Evolutionary conservation across 148 eudicot species (phyloP), one percentile per base, ranked within the genome.

Genomic region (Nepenthes mirabilis): DNA sequence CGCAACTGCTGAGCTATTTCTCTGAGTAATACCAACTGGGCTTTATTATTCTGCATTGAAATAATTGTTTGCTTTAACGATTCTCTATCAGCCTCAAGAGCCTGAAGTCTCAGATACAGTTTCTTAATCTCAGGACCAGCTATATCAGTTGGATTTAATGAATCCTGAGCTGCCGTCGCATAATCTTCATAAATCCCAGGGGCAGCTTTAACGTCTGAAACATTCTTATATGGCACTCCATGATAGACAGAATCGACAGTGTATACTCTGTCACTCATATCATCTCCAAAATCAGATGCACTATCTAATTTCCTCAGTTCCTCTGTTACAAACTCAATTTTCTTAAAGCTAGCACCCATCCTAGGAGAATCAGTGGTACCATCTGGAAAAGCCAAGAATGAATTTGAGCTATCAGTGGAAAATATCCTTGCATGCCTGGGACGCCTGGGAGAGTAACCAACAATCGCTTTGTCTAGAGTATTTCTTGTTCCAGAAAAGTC

Each of bases 81-180:
- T 67, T 93, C 96, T 70, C 96, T 83, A 65, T 93, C 99, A 65
- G 96, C 99, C 73, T 93, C 99, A 49, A 93, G 94, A 35, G 89
- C 95, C 67, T 93, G 99, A 72, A 93, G 85, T 74, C 99, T 81
- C 69, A 74, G 55, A 64, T 82, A 89, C 37, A 93, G 67, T 74
- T 86, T 93, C 72, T 74, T 78, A 48, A 86, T 71, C 43, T 88
- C 95, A 11, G 90, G 75, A 63, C 89, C 96, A 71, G 70, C 82
- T 5, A 66, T 47, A 70, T 88, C 83, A 9, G 72, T 72, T 48
- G 52, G 71, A 63, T 62, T 47, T 34, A 83, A 52, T 9, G 86
- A 74, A 52, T 74, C 91, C 67, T 70, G 68, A 9, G 88, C 89
- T 13, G 83, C 78, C 14, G 68, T 65, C 55, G 70, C 47, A 70